Base-by-base conservation (phyloP, 257 asterid species). In the Petrea volubilis region DNA sequence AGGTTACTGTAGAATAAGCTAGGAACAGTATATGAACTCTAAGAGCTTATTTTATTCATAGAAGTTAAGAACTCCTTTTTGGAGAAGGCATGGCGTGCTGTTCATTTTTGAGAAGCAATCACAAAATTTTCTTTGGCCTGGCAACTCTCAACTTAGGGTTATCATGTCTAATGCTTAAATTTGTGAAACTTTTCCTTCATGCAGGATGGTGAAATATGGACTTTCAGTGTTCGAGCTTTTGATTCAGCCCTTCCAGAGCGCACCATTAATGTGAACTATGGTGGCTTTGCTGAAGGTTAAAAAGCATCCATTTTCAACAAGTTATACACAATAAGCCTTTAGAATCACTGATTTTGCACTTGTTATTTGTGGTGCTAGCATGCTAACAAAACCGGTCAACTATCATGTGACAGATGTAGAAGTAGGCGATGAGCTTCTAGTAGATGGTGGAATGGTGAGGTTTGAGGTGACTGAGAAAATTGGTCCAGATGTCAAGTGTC, bases 381-480 rank as follows among this genome's bases (percentile, higher is more conserved):
- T 12, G 91, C 53, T 73, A 43, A 44, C 36, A 78, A 58, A 60
- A 56, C 38, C 56, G 17, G 10, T 57, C 67, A 7, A 9, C 34
- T 70, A 34, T 67, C 28, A 12, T 50, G 1, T 69, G 74, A 64
- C 96, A 95, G 99, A 95, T 92, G 91, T 90, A 62, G 74, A 81
- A 71, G 88, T 88, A 58, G 97, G 99, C 14, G 97, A 95, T 83
- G 98, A 92, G 31, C 97, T 95, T 71, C 84, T 95, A 47, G 95
- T 92, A 47, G 99, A 95, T 80, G 98, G 98, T 83, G 98, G 99
- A 70, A 95, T 95, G 99, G 99, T 92, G 77, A 87, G 98, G 77
- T 95, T 92, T 87, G 98, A 95, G 72, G 97, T 95, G 82, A 81
- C 87, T 46, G 98, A 92, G 82, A 95, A 85, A 83, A 83, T 92